Base-by-base conservation (phyloP, 495 filamentous ascomycete species). In the Xylaria cubensis region DNA sequence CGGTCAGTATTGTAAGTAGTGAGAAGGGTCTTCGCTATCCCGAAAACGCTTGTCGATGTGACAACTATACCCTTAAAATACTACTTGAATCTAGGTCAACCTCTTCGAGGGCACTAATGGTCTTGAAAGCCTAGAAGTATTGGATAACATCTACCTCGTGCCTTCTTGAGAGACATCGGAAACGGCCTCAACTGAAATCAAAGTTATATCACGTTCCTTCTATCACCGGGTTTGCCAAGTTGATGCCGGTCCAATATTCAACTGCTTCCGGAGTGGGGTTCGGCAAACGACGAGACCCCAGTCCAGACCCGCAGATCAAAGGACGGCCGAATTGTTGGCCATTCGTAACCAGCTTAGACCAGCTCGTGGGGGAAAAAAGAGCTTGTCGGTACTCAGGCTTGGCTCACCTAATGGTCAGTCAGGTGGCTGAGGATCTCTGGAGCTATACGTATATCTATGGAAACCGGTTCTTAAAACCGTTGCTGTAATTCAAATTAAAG, bases 251-350 rank as follows among this genome's bases (percentile, higher is more conserved):
- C 46, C 39, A 63, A 8, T 21, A 63, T 44, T 63, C 41, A 46
- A 48, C 15, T n/a, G n/a, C 39, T 32, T 24, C 29, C n/a, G 64
- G 51, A 51, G 64, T 66, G 64, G 64, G 46, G 24, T 36, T 24
- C n/a, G 17, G 46, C 29, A 36, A 66, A 39, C 39, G 58, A 66
- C 64, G 36, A 21, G 26, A 46, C 21, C 63, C 63, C 34, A 55
- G 59, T 63, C 36, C 34, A 53, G 46, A n/a, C 34, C 65, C n/a
- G 19, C 34, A 13, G 36, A 24, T 17, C 17, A 7, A 15, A 59
- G 17, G 34, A 39, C 29, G n/a, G 12, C 34, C 39, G 8, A 56
- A 26, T 29, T 56, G 42, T 53, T 39, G 64, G 46, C 46, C 4
- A 66, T 34, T 26, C 50, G 65, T 42, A 42, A 15, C 15, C 29